phyloP scores from a whole-genome alignment of 2,329 filamentous ascomycete genomes.

The Penicillium thymicola region DNA sequence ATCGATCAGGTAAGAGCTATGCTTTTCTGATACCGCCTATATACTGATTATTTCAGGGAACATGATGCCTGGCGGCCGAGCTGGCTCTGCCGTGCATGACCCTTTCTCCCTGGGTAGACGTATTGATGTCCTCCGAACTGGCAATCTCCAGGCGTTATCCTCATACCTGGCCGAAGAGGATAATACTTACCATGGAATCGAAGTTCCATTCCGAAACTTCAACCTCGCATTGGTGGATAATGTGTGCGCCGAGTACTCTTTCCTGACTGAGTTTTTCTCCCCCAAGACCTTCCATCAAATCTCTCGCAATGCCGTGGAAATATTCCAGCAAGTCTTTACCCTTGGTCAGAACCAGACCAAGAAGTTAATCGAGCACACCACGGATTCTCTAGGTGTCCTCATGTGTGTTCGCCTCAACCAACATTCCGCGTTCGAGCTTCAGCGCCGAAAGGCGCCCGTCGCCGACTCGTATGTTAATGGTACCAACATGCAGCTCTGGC shows the following conservation, averaged over 20 bases:
- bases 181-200: slow-evolving; percentile 77
- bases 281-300: slow-evolving; percentile 73
- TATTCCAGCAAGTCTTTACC: slow-evolving; percentile 87
- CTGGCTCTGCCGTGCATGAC: slow-evolving; percentile 59
- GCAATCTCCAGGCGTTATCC: slow-evolving; percentile 71
- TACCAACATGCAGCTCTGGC: slow-evolving; percentile 95
- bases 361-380: slow-evolving; percentile 69
- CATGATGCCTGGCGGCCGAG: slow-evolving; percentile 40
- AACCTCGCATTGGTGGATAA: slow-evolving; percentile 94
- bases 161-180: slow-evolving; percentile 92
- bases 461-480: slow-evolving; percentile 91
- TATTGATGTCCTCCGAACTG: slow-evolving; percentile 73
- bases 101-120: slow-evolving; percentile 85
- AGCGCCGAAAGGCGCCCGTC: slow-evolving; percentile 83
- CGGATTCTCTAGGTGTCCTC: slow-evolving; percentile 80
- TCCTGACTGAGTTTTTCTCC: slow-evolving; percentile 85
- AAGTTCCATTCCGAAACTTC: slow-evolving; percentile 89
- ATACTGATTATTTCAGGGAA: slow-evolving; percentile 27
- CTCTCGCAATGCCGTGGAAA: slow-evolving; percentile 77
- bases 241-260: slow-evolving; percentile 89
- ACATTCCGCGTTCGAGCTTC: slow-evolving; percentile 88
- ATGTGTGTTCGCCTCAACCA: slow-evolving; percentile 93
- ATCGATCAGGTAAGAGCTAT: slow-evolving; percentile 52
- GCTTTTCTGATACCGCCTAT: neutral
- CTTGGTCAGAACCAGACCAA: slow-evolving; percentile 76